Evolutionary conservation across 768 basidiomycete genomes (phyloP), one percentile per base, ranked within the genome.

Genomic region (Phylloporus sp.): DNA sequence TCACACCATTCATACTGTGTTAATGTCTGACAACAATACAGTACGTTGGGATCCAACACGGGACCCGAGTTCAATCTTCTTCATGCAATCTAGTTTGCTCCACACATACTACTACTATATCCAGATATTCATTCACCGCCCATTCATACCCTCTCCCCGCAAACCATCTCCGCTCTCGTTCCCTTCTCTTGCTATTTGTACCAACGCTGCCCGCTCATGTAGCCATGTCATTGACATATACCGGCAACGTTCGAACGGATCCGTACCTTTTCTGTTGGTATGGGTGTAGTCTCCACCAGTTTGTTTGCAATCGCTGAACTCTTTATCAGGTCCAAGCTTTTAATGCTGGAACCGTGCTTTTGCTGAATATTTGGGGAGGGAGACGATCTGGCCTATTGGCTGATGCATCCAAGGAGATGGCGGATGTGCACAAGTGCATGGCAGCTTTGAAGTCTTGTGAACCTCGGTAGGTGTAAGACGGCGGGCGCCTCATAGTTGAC

Each of bases 181-280:
- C 59, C 82, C 71, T 61, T 85, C 89, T 0, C 73, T 92, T 28
- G 87, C 88, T 0, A 91, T 93, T 47, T 92, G 90, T 65, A 82
- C 85, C 18, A 92, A 91, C 54, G 84, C 91, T 0, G 87, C 91
- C 2, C 75, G 88, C 8, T 88, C 87, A 1, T 85, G 80, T 52
- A 80, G 79, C 34, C 87, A 86, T 61, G 77, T 93, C 26, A 66
- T 87, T 18, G 88, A 91, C 57, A 70, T 80, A 3, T 76, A 80
- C 47, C 69, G 75, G 43, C 70, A 62, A 45, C 70, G 78, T 32
- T 32, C 62, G 0, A 68, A 53, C 18, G 24, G 29, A 47, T 45
- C 61, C 54, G 38, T 61, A 43, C 62, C 64, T 46, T 63, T 58
- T 49, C 62, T 67, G 45, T 64, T 65, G 53, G 73, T 73, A 49